A percentile compares a stretch with the other conserved stretches of the same genome.
Evolutionary conservation across 192 early-diverging fungal genomes (phyloP).

Genomic region (Backusella mclennaniae): DNA sequence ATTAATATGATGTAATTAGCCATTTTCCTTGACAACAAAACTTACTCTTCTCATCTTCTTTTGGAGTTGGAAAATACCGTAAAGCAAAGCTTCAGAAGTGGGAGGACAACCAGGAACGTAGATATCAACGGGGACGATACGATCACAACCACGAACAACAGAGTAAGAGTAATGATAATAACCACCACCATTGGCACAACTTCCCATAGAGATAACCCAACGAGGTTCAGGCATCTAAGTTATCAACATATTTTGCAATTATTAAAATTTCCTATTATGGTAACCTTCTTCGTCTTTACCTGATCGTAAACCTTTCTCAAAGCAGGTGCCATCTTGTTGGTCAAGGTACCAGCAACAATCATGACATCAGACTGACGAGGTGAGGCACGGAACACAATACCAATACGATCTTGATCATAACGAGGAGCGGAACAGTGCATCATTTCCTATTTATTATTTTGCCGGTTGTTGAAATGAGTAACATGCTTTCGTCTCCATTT

Average conservation of each 20-base stretch:
- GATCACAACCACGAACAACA: constrained; percentile 95
- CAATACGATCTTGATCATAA: constrained; percentile 97
- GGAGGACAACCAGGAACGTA: constrained; percentile 99
- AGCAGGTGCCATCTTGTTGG: constrained; percentile 98
- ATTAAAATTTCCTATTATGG: background rate
- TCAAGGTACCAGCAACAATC: constrained; percentile 98
- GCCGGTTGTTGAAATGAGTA: background rate
- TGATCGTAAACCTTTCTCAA: constrained; percentile 64
- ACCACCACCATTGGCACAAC: constrained; percentile 95
- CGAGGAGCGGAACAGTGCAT: constrained; percentile 96
- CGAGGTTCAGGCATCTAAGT: constrained; percentile 92
- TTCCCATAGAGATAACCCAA: constrained; percentile 99
- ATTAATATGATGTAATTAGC: no score
- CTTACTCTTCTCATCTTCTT: constrained; percentile 92
- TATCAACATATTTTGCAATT: background rate
- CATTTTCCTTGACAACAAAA: background rate
- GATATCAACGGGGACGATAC: constrained; percentile 92
- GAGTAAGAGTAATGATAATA: constrained; percentile 99
- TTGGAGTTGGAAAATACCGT: constrained; percentile 96
- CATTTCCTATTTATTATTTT: constrained; percentile 72
- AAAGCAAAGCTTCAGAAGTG: constrained; percentile 94
- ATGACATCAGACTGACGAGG: constrained; percentile 98
- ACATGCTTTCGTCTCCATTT: background rate
- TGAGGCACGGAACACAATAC: constrained; percentile 96
- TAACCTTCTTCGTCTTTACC: constrained; percentile 25